These are phyloP conservation scores for Kodamaea leandrae DNA, from an alignment of 805 yeast species.

Conservation along the genomic window DNA sequence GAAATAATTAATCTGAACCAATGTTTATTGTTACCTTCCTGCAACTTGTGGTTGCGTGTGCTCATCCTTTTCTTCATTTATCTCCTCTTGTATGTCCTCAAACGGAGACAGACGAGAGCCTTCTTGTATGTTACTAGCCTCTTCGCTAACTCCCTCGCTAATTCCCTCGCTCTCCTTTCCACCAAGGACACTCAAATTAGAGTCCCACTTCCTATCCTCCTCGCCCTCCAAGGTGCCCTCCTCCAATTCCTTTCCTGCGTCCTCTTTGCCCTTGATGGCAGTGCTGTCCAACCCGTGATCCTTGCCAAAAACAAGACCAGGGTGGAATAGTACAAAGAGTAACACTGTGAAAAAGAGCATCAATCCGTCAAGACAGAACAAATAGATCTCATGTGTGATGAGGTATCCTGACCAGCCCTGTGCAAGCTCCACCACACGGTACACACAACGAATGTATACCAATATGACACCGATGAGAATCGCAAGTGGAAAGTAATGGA, in stretches of 20 bases:
- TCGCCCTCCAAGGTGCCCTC: neutral
- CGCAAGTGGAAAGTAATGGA: conserved; percentile 44
- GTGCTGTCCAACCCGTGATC: conserved; percentile 22
- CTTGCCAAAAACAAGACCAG: conserved; percentile 58
- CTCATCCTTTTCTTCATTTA: too few relatives aligned
- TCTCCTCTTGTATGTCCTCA: too few relatives aligned
- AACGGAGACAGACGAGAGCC: too few relatives aligned
- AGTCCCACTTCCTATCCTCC: too few relatives aligned
- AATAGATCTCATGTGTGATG: conserved; percentile 46
- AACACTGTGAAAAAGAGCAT: conserved; percentile 25
- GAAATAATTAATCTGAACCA: too few relatives aligned
- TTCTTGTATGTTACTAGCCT: too few relatives aligned
- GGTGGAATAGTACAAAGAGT: conserved; percentile 47
- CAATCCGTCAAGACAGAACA: conserved; percentile 35
- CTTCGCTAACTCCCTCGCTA: too few relatives aligned
- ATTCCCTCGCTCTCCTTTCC: too few relatives aligned
- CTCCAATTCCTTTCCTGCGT: neutral
- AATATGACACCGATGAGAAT: conserved; percentile 49
- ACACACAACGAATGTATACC: conserved; percentile 65
- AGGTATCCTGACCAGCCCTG: conserved; percentile 72
- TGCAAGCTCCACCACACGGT: conserved; percentile 68
- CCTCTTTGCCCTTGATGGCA: neutral
- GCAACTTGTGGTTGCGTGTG: too few relatives aligned
- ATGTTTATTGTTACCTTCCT: too few relatives aligned
- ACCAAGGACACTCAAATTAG: too few relatives aligned